Conservation (phyloP, 345 rosid genomes). For the Salix koriyanagi region DNA sequence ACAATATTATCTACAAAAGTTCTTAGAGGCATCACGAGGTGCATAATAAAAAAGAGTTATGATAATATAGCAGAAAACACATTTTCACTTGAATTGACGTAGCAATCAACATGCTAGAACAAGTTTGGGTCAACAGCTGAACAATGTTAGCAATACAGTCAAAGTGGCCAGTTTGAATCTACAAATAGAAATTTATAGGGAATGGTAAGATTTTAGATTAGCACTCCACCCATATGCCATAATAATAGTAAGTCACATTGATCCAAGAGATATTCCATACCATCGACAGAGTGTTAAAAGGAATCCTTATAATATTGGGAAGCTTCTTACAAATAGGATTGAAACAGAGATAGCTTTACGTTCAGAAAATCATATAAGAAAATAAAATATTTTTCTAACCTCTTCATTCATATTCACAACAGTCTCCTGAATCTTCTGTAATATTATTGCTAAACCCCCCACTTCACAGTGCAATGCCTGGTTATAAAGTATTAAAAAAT, state of each 20-base stretch:
- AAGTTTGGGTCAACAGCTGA: background rate
- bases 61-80: background rate
- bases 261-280: background rate
- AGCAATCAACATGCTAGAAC: background rate
- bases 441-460: constrained; percentile 40
- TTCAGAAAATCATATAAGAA: constrained; percentile 3
- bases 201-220: background rate
- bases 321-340: background rate
- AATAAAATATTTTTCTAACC: constrained; percentile 39
- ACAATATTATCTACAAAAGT: background rate
- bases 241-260: background rate
- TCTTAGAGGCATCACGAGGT: background rate
- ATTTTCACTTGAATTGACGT: no score
- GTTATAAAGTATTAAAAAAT: constrained; percentile 7
- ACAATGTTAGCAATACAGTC: background rate
- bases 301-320: background rate
- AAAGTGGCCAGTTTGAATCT: background rate
- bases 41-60: background rate
- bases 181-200: background rate
- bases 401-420: constrained; percentile 53
- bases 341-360: background rate
- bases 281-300: background rate
- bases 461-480: constrained; percentile 65
- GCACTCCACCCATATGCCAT: background rate
- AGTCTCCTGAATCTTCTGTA: constrained; percentile 60